phyloP scores from a whole-genome alignment of 2,329 filamentous ascomycete species.

The Coleophoma eucalyptorum region DNA sequence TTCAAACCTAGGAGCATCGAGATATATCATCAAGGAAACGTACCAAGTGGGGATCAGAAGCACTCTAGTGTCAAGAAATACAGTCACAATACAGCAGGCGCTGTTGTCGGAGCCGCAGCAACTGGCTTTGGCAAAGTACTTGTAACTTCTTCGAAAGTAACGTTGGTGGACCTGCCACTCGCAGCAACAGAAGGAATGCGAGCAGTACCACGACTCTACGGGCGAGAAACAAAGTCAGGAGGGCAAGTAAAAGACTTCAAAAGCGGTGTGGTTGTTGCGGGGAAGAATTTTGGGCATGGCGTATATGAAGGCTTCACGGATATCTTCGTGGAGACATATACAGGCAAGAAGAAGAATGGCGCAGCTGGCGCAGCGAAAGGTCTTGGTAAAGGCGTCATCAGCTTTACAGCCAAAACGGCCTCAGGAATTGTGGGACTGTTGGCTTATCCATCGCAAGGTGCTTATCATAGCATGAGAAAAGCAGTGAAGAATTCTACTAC shows the following conservation, averaged over 20 bases:
- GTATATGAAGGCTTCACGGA: slow-evolving; percentile 9
- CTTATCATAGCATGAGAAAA: too few species aligned
- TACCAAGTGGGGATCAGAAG: too few species aligned
- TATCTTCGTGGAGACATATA: slow-evolving; percentile 10
- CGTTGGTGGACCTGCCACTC: slow-evolving; percentile 22
- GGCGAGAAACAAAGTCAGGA: slow-evolving; percentile 75
- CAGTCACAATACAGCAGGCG: not conserved
- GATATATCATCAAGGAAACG: too few species aligned
- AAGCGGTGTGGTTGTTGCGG: slow-evolving; percentile 70
- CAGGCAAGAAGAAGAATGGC: slow-evolving; percentile 10
- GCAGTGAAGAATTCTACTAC: too few species aligned
- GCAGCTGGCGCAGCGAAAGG: slow-evolving; percentile 7
- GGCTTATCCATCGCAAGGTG: too few species aligned
- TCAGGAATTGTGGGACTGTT: too few species aligned
- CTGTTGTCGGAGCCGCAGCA: slow-evolving; percentile 6
- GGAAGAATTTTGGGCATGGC: slow-evolving; percentile 46
- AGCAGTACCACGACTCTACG: slow-evolving; percentile 7
- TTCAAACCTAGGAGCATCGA: too few species aligned
- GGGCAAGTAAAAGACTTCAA: slow-evolving; percentile 71
- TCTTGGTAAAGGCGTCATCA: slow-evolving; percentile 9
- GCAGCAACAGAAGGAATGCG: slow-evolving; percentile 12
- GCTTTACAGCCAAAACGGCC: slow-evolving; percentile 5
- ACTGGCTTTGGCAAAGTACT: slow-evolving; percentile 31
- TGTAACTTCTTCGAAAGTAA: slow-evolving; percentile 25
- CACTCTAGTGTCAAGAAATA: too few species aligned